Percentiles rank a stretch among this genome's conserved stretches.
Conservation (phyloP, 2,329 filamentous ascomycete species). For the Hansfordia pulvinata region DNA sequence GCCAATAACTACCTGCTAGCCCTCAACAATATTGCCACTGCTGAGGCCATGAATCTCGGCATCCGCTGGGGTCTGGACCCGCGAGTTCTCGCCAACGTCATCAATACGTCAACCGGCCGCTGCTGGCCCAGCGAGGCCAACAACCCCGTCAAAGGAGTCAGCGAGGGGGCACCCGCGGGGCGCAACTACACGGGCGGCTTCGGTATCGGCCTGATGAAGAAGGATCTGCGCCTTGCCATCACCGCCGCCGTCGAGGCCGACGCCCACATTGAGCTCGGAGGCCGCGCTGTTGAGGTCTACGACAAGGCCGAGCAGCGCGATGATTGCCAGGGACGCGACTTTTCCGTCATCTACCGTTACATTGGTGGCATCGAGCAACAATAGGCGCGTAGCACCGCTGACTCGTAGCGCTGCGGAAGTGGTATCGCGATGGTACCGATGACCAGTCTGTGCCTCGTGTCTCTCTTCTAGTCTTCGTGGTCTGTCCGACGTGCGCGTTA, state of each 20-base stretch:
- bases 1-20: slow-evolving; percentile 96
- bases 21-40: slow-evolving; percentile 71
- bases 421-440: too few relatives aligned
- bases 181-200: slow-evolving; percentile 70
- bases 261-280: slow-evolving; percentile 51
- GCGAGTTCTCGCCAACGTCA: slow-evolving; percentile 62
- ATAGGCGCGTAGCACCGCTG: too few relatives aligned
- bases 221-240: slow-evolving; percentile 63
- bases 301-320: slow-evolving; percentile 48
- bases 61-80: slow-evolving; percentile 46
- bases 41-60: slow-evolving; percentile 54
- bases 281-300: slow-evolving; percentile 53
- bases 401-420: too few relatives aligned
- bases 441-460: too few relatives aligned
- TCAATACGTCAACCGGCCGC: slow-evolving; percentile 86
- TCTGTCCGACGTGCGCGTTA: too few relatives aligned
- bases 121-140: slow-evolving; percentile 97
- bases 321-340: slow-evolving; percentile 55
- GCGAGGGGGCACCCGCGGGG: slow-evolving; percentile 60
- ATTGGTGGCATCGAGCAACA: slow-evolving; percentile 40
- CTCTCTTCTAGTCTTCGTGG: too few relatives aligned
- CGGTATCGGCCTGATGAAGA: slow-evolving; percentile 65
- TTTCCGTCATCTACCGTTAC: slow-evolving; percentile 70
- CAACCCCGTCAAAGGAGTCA: slow-evolving; percentile 81
- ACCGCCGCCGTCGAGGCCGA: slow-evolving; percentile 55